Conservation (phyloP, 495 filamentous ascomycete genomes). For the Recurvomyces mirabilis region DNA sequence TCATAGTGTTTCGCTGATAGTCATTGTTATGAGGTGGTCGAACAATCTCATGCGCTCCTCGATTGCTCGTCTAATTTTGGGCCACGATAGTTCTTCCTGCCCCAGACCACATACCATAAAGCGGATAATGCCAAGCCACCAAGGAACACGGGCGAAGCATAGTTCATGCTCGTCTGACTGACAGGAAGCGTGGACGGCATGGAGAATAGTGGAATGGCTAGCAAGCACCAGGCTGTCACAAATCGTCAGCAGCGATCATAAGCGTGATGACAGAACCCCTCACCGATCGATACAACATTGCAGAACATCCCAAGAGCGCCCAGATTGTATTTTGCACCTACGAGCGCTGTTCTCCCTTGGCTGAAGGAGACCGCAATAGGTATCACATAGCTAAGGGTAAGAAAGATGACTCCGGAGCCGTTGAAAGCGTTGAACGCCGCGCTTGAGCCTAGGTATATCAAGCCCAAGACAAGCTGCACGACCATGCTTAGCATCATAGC, state of each 20-base stretch:
- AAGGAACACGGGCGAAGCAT: constrained; percentile 54
- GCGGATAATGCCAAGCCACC: constrained; percentile 45
- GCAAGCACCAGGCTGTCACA: background rate
- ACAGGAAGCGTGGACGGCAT: background rate
- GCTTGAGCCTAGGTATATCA: constrained; percentile 42
- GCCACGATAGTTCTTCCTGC: constrained; percentile 57
- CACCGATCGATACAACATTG: background rate
- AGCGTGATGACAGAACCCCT: background rate
- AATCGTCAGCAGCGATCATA: background rate
- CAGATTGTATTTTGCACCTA: background rate
- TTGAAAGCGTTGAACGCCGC: constrained; percentile 46
- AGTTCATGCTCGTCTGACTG: constrained; percentile 41
- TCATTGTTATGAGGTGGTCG: no score
- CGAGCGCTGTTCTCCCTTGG: background rate
- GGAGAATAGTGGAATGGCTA: background rate
- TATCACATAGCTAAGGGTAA: constrained; percentile 46
- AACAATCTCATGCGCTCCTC: no score
- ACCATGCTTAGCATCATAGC: constrained; percentile 41
- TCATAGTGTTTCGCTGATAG: no score
- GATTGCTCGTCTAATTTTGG: constrained; percentile 34
- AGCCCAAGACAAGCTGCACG: constrained; percentile 35
- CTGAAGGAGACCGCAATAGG: constrained; percentile 18
- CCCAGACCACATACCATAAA: constrained; percentile 59
- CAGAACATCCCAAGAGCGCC: background rate
- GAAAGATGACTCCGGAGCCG: constrained; percentile 49